phyloP scores from a whole-genome alignment of 2,329 filamentous ascomycete species.

The Sodiomyces alkalinus region DNA sequence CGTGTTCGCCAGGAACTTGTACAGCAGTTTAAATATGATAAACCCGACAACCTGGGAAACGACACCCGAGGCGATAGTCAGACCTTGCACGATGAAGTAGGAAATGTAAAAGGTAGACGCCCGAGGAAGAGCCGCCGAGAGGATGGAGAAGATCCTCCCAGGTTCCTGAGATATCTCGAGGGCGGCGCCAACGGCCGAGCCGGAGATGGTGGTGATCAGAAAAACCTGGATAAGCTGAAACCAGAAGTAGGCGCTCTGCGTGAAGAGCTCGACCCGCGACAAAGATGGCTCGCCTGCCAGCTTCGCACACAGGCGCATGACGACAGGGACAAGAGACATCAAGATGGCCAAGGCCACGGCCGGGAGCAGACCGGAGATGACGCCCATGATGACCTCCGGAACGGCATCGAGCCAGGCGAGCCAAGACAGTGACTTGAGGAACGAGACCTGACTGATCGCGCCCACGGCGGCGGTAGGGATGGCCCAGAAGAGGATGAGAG shows the following conservation, averaged over 20 bases:
- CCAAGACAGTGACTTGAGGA: slow-evolving; percentile 50
- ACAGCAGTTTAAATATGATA: slow-evolving; percentile 50
- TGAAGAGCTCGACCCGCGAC: slow-evolving; percentile 71
- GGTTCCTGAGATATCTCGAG: slow-evolving; percentile 50
- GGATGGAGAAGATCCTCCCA: slow-evolving; percentile 40
- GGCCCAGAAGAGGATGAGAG: slow-evolving; percentile 77
- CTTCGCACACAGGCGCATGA: slow-evolving; percentile 66
- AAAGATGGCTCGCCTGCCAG: slow-evolving; percentile 65
- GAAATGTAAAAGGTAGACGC: slow-evolving; percentile 88
- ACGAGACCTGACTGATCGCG: slow-evolving; percentile 69
- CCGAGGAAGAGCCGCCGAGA: slow-evolving; percentile 62
- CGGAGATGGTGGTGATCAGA: slow-evolving; percentile 69
- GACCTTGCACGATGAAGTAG: slow-evolving; percentile 64
- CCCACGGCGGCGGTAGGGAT: slow-evolving; percentile 66
- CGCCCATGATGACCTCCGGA: slow-evolving; percentile 57
- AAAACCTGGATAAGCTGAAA: slow-evolving; percentile 91
- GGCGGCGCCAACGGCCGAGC: slow-evolving; percentile 59
- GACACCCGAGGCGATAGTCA: slow-evolving; percentile 59
- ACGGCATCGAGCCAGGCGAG: slow-evolving; percentile 57
- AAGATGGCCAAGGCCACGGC: slow-evolving; percentile 64
- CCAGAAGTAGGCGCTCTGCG: slow-evolving; percentile 80
- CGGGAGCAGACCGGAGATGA: slow-evolving; percentile 75
- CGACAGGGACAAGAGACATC: slow-evolving; percentile 71
- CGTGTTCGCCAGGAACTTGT: slow-evolving; percentile 58
- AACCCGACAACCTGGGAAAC: slow-evolving; percentile 54